phyloP scores from a whole-genome alignment of 2,329 filamentous ascomycete genomes.

The Fusarium foetens region DNA sequence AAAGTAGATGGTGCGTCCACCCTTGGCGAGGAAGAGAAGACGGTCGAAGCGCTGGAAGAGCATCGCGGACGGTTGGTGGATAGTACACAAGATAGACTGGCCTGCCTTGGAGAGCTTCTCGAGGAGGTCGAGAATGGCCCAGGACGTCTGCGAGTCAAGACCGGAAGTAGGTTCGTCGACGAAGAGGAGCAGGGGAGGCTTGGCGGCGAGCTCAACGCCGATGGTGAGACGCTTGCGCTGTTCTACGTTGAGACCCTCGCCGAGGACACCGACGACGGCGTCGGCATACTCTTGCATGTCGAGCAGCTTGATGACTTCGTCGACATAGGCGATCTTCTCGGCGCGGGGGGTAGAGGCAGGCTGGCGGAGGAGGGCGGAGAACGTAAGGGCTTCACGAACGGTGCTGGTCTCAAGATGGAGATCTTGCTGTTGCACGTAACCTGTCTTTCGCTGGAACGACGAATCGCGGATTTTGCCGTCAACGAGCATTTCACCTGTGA shows the following conservation, averaged over 20 bases:
- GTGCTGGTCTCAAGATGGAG: conserved; percentile 57
- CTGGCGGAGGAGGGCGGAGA: conserved; percentile 58
- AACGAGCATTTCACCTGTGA: conserved; percentile 75
- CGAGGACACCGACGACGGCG: conserved; percentile 59
- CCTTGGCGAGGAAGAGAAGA: conserved; percentile 58
- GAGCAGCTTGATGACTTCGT: conserved; percentile 64
- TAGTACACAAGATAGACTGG: conserved; percentile 62
- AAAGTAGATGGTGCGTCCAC: conserved; percentile 43
- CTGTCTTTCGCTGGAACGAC: conserved; percentile 77
- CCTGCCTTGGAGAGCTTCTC: conserved; percentile 68
- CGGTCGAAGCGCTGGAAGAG: conserved; percentile 62
- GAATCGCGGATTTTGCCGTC: conserved; percentile 73
- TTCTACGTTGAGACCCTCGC: conserved; percentile 60
- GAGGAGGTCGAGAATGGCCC: conserved; percentile 77
- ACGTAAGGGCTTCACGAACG: conserved; percentile 54
- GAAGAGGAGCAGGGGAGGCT: conserved; percentile 61
- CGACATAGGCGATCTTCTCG: conserved; percentile 64
- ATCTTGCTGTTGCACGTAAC: conserved; percentile 77
- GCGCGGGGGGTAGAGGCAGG: conserved; percentile 54
- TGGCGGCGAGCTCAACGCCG: conserved; percentile 58
- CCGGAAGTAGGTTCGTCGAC: conserved; percentile 66
- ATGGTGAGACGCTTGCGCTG: conserved; percentile 64
- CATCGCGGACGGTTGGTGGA: conserved; percentile 60
- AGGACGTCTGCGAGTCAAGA: conserved; percentile 70
- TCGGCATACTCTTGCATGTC: conserved; percentile 67